These are phyloP conservation scores for Solanum megistacrolobum DNA, from an alignment of 257 asterid genomes.

Conservation along the genomic window DNA sequence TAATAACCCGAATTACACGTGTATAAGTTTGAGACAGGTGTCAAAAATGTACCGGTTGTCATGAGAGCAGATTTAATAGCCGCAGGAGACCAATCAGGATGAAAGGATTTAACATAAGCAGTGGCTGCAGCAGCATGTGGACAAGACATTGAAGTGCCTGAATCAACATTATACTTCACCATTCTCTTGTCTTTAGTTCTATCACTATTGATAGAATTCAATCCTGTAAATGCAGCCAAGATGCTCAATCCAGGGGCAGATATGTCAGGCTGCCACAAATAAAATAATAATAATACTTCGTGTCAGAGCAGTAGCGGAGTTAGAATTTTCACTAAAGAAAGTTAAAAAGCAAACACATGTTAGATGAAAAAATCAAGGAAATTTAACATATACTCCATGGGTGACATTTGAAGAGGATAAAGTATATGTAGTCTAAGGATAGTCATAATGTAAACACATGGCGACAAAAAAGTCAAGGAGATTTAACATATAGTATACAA, in stretches of 20 bases:
- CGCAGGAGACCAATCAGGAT: conserved; percentile 65
- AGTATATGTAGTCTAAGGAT: neutral
- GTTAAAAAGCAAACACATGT: accelerated
- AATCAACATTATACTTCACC: conserved; percentile 31
- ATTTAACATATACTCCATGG: neutral
- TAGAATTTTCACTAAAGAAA: neutral
- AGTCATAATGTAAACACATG: neutral
- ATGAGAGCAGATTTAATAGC: conserved; percentile 83
- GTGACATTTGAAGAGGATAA: neutral
- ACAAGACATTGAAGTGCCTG: conserved; percentile 92
- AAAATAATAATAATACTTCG: neutral
- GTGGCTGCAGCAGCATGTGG: conserved; percentile 81
- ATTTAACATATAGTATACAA: neutral
- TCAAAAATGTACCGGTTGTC: conserved; percentile 50
- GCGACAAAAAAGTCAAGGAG: neutral
- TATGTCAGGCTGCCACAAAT: conserved; percentile 55
- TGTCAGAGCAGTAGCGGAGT: neutral
- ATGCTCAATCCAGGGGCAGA: conserved; percentile 78
- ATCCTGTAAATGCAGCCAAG: conserved; percentile 49
- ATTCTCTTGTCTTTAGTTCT: conserved; percentile 16
- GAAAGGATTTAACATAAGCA: conserved; percentile 67
- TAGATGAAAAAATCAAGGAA: neutral
- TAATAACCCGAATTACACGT: neutral
- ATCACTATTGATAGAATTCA: conserved; percentile 9
- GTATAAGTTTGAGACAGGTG: neutral